These are phyloP conservation scores for Macrophomina pseudophaseolina DNA, from an alignment of 2,329 filamentous ascomycete species.

Conservation along the genomic window DNA sequence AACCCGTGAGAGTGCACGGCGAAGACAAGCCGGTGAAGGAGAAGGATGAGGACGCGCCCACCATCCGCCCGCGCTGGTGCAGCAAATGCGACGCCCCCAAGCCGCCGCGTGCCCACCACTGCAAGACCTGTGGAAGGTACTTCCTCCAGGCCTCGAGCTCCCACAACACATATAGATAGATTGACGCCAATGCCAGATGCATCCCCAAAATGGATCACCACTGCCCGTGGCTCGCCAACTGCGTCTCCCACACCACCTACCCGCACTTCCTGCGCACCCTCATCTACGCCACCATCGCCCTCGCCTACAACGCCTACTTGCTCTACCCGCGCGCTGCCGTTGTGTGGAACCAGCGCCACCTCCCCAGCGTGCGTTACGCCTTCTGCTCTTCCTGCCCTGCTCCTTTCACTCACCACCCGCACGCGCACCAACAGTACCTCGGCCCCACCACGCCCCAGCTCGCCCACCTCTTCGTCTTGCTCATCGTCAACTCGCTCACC, in stretches of 20 bases:
- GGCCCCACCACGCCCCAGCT: slow-evolving; percentile 67
- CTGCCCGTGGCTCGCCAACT: slow-evolving; percentile 84
- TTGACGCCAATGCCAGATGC: slow-evolving; percentile 54
- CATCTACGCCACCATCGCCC: slow-evolving; percentile 68
- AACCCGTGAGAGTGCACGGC: slow-evolving; percentile 35
- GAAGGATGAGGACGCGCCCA: slow-evolving; percentile 22
- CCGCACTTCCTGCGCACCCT: slow-evolving; percentile 84
- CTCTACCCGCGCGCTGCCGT: slow-evolving; percentile 63
- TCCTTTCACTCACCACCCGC: slow-evolving; percentile 3
- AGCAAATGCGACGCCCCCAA: slow-evolving; percentile 76
- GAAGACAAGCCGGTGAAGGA: slow-evolving; percentile 44
- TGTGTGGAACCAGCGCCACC: slow-evolving; percentile 68
- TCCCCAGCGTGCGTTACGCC: slow-evolving; percentile 64
- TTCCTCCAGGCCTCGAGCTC: not conserved
- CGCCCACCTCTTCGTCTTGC: slow-evolving; percentile 64
- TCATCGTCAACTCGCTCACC: slow-evolving; percentile 63
- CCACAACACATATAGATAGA: not conserved
- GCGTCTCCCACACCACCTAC: slow-evolving; percentile 80
- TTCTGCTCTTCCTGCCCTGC: slow-evolving; percentile 15
- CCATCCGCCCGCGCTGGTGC: slow-evolving; percentile 65
- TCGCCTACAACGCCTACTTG: slow-evolving; percentile 65
- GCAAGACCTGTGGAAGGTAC: slow-evolving; percentile 71
- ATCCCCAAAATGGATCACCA: slow-evolving; percentile 86
- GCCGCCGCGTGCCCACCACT: slow-evolving; percentile 80
- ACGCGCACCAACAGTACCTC: slow-evolving; percentile 59